Evolutionary conservation across 352 stramenopile species (phyloP), one percentile per base, ranked within the genome.

Genomic region (Aphanomyces astaci): DNA sequence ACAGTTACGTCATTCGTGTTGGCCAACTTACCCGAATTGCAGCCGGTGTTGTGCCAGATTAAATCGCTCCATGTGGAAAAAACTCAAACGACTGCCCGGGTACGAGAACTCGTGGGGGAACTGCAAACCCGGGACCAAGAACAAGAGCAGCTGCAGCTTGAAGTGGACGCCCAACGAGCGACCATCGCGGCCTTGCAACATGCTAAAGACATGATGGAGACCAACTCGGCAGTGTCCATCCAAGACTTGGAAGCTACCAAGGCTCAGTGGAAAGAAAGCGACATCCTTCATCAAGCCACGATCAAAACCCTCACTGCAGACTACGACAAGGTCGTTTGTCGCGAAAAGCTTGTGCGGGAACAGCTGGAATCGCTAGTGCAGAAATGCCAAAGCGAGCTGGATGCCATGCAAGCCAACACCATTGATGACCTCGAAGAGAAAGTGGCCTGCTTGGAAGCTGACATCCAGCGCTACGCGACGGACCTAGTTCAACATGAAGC

Each of bases 401-500:
- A 76, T 28, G 71, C 72, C 30, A 77, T 72, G 9, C 78, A 83
- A 33, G 71, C 70, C 25, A 60, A 73, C 19, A 77, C 72, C 1
- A 56, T 74, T 3, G 59, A 73, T 25, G 75, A 85, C 51, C 59
- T 88, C 24, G 78, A 86, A 30, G 71, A 71, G 10, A 75, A 86
- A 17, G 77, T 84, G 54, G 68, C 57, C 7, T 76, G 84, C 62
- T 79, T 81, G 45, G 78, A 86, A 28, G 51, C 74, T n/a, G 74
- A 71, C 4, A 68, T 78, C 19, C 73, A 75, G 4, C 49, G 74
- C 5, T 71, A 68, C 1, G 74, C 80, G 22, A 77, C 67, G n/a
- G 70, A 66, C 0, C 77, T 70, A 30, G 70, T 88, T 13, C 68
- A 76, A 4, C 78, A 66, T 53, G 75, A 84, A 56, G 71, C 76